These are phyloP conservation scores for Rhodotorula sp. DNA, from an alignment of 1,284 basidiomycete genomes.

Conservation along the genomic window DNA sequence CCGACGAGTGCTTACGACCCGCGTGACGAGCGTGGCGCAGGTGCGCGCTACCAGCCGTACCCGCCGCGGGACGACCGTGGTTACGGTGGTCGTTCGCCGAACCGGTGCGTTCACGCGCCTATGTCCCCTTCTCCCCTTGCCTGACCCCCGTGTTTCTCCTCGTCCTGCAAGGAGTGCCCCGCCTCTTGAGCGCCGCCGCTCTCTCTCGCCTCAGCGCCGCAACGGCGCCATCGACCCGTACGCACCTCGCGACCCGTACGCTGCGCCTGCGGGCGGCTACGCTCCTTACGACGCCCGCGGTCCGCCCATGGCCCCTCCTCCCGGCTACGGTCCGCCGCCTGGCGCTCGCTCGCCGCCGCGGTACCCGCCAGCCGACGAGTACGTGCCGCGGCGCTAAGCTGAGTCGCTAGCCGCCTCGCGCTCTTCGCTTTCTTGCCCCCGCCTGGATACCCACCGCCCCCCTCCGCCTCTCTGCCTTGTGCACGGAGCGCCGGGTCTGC, in stretches of 20 bases:
- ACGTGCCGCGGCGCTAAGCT: constrained; percentile 16
- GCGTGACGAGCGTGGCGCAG: constrained; percentile 25
- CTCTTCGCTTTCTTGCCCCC: not conserved
- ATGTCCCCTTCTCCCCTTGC: too few species aligned
- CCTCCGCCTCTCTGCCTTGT: not conserved
- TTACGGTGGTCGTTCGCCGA: constrained; percentile 27
- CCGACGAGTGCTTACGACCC: constrained; percentile 29
- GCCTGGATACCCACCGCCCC: not conserved
- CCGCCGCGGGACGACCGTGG: constrained; percentile 18
- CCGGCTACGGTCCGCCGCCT: constrained; percentile 16
- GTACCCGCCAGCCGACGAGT: constrained; percentile 25
- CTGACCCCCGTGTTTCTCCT: not conserved
- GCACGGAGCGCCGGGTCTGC: too few species aligned
- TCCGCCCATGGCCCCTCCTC: not conserved
- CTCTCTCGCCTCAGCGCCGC: constrained; percentile 33
- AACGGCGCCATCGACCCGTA: constrained; percentile 9
- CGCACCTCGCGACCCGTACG: constrained; percentile 18
- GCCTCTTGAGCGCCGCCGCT: constrained; percentile 33
- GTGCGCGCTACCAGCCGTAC: constrained; percentile 30
- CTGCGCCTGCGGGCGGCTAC: constrained; percentile 12
- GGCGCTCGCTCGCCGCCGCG: constrained; percentile 23
- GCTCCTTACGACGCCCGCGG: constrained; percentile 23
- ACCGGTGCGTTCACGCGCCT: constrained; percentile 12
- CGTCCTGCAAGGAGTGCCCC: not conserved
- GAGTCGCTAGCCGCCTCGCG: too few species aligned